phyloP scores from a whole-genome alignment of 768 basidiomycete genomes.

The Leucosporidium creatinivorum region DNA sequence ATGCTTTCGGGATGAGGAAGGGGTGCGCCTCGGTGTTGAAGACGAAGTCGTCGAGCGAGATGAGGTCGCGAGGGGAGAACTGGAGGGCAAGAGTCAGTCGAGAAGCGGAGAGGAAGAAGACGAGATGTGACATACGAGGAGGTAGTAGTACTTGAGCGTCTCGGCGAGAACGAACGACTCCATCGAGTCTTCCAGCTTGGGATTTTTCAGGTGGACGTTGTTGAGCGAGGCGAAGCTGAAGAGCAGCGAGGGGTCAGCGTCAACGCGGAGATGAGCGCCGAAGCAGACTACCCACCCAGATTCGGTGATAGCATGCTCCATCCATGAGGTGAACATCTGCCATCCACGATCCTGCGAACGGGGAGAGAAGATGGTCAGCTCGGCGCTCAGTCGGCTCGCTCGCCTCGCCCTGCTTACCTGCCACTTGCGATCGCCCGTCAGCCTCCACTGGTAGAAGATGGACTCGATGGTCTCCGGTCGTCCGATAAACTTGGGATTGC shows the following conservation, averaged over 20 bases:
- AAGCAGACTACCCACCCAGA: slow-evolving; percentile 3
- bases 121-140: slow-evolving; percentile 11
- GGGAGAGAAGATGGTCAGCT: background rate
- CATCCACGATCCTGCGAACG: slow-evolving; percentile 42
- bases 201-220: slow-evolving; percentile 8
- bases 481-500: slow-evolving; percentile 39
- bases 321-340: slow-evolving; percentile 43
- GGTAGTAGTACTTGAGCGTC: slow-evolving; percentile 33
- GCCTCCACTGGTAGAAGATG: slow-evolving; percentile 42
- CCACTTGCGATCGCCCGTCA: slow-evolving; percentile 46
- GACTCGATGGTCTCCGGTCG: slow-evolving; percentile 46
- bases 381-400: no score
- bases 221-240: slow-evolving; percentile 17
- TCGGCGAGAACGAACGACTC: slow-evolving; percentile 34
- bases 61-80: slow-evolving; percentile 57
- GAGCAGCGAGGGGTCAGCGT: background rate
- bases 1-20: slow-evolving; percentile 38
- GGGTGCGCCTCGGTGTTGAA: slow-evolving; percentile 65
- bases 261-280: background rate
- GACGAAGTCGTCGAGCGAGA: slow-evolving; percentile 49
- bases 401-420: slow-evolving; percentile 30
- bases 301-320: slow-evolving; percentile 21
- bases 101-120: background rate
- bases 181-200: slow-evolving; percentile 15
- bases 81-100: slow-evolving; percentile 46